phyloP scores from a whole-genome alignment of 192 early-diverging fungal species.

The Allomyces javanicus region DNA sequence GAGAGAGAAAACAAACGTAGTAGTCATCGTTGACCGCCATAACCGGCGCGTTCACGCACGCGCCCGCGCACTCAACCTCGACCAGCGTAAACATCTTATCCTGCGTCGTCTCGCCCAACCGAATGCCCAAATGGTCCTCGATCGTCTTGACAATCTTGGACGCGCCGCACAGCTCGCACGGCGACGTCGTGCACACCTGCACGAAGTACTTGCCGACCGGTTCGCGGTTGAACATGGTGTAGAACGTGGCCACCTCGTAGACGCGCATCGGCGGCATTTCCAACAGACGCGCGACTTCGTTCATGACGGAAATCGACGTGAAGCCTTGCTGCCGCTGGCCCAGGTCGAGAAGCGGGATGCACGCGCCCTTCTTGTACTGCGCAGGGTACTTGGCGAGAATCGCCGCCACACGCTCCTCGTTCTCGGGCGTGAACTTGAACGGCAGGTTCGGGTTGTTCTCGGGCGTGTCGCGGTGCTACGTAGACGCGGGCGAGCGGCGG shows the following conservation, averaged over 20 bases:
- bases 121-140: conserved; percentile 70
- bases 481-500: neutral
- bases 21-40: conserved; percentile 97
- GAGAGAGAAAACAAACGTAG: conserved; percentile 33
- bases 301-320: conserved; percentile 90
- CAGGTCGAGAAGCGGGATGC: conserved; percentile 85
- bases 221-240: conserved; percentile 98
- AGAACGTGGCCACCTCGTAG: conserved; percentile 99
- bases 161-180: conserved; percentile 88
- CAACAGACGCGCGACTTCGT: conserved; percentile 78
- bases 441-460: conserved; percentile 62
- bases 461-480: conserved; percentile 61
- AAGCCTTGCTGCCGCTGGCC: conserved; percentile 90
- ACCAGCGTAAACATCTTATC: conserved; percentile 93
- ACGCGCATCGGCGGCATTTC: conserved; percentile 97
- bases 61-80: conserved; percentile 99
- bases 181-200: conserved; percentile 96
- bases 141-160: conserved; percentile 75
- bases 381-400: conserved; percentile 87
- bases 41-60: conserved; percentile 94
- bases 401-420: conserved; percentile 53
- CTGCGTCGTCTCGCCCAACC: conserved; percentile 79
- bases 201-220: conserved; percentile 99
- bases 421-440: conserved; percentile 72
- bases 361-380: conserved; percentile 95